A percentile compares a stretch with the other conserved stretches of the same genome.
These are phyloP conservation scores for Lagenaria siceraria DNA, from an alignment of 306 rosid genomes.

Conservation along the genomic window DNA sequence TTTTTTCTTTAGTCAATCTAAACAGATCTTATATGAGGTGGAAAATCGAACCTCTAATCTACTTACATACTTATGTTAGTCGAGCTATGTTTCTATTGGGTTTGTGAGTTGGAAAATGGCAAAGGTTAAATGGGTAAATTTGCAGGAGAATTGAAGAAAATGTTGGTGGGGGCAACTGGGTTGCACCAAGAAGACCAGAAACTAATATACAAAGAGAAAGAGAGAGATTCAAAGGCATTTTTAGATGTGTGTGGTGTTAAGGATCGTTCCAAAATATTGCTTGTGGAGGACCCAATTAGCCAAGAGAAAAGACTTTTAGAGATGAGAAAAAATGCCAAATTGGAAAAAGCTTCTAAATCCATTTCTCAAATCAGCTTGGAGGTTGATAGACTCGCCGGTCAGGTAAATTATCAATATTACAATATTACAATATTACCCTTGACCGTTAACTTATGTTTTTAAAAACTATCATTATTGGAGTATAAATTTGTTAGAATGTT, in stretches of 20 bases:
- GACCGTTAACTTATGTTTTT: no score
- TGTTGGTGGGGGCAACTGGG: constrained; percentile 45
- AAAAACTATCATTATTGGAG: no score
- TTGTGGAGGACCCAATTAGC: constrained; percentile 42
- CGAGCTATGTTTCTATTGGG: no score
- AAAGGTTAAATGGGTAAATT: neutral
- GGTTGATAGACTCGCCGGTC: constrained; percentile 37
- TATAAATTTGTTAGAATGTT: no score
- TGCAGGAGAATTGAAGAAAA: constrained; percentile 88
- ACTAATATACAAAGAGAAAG: constrained; percentile 61
- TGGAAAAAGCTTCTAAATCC: constrained; percentile 41
- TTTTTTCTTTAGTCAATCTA: no score
- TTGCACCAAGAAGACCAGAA: constrained; percentile 61
- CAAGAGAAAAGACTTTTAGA: constrained; percentile 47
- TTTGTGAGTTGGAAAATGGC: no score
- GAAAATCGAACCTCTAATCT: no score
- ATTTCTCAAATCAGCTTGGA: constrained; percentile 37
- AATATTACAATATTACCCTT: no score
- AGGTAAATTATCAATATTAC: no score
- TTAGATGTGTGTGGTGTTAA: constrained; percentile 56
- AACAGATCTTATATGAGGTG: no score
- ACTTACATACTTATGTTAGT: no score
- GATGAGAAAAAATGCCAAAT: constrained; percentile 28
- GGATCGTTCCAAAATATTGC: constrained; percentile 51
- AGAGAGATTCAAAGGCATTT: constrained; percentile 63